These are phyloP conservation scores for Asterella californica DNA, from an alignment of 225 moss, liverwort and hornwort genomes.

Conservation along the genomic window DNA sequence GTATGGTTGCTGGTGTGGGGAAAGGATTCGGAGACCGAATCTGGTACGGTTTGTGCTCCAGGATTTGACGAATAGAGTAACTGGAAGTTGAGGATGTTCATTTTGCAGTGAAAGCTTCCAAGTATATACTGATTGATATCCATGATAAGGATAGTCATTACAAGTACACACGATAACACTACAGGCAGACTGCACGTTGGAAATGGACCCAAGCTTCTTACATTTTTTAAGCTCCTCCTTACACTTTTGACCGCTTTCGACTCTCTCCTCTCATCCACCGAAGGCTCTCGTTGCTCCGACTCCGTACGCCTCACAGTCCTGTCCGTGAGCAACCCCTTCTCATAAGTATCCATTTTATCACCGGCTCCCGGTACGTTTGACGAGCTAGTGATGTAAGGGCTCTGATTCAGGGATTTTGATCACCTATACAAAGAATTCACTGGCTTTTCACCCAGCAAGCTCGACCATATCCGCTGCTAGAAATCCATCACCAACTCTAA, in stretches of 20 bases:
- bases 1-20: not conserved
- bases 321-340: slow-evolving; percentile 12
- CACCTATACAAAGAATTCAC: not conserved
- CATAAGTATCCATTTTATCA: slow-evolving; percentile 4
- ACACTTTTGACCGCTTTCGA: not conserved
- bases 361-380: not conserved
- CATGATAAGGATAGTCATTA: not conserved
- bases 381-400: not conserved
- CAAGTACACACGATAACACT: not conserved
- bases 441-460: not conserved
- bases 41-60: not conserved
- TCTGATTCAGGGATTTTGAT: not conserved
- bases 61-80: not conserved
- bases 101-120: slow-evolving; percentile 9
- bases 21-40: not conserved
- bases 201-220: not conserved
- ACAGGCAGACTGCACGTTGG: not conserved
- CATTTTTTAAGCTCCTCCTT: slow-evolving; percentile 2
- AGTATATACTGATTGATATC: slow-evolving; percentile 13
- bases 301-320: slow-evolving; percentile 8
- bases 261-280: not conserved
- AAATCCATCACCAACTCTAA: not conserved
- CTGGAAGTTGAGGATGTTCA: slow-evolving; percentile 14
- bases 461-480: not conserved
- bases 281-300: slow-evolving; percentile 5